Conservation (phyloP, 2,329 filamentous ascomycete genomes). For the Paraphoma sp. region DNA sequence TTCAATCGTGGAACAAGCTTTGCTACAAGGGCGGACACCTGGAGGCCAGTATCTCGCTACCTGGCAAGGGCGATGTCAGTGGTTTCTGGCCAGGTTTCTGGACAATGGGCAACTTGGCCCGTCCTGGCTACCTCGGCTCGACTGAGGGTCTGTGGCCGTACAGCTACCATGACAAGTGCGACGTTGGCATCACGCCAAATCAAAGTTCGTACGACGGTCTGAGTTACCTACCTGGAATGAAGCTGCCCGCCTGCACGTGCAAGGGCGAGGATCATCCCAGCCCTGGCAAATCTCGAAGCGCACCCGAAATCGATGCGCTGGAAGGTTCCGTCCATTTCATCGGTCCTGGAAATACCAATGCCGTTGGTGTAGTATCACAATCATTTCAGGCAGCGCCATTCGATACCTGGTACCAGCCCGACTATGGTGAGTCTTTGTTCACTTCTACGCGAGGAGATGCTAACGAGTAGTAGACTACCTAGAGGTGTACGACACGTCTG, state of each 20-base stretch:
- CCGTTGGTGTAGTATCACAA: conserved; percentile 69
- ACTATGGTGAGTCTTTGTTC: conserved; percentile 48
- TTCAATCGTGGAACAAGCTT: conserved; percentile 76
- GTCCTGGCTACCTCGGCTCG: conserved; percentile 72
- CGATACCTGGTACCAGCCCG: conserved; percentile 72
- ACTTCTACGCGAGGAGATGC: background rate
- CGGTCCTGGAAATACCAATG: conserved; percentile 56
- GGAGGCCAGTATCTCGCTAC: conserved; percentile 74
- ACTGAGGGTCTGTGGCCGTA: conserved; percentile 79
- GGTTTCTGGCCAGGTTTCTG: conserved; percentile 80
- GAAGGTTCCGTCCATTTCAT: conserved; percentile 69
- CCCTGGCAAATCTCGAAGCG: conserved; percentile 68
- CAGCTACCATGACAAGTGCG: conserved; percentile 72
- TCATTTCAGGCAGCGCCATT: conserved; percentile 73
- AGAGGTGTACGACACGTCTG: conserved; percentile 67
- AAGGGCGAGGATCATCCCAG: conserved; percentile 68
- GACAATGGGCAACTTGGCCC: conserved; percentile 76
- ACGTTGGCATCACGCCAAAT: conserved; percentile 74
- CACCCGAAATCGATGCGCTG: conserved; percentile 75
- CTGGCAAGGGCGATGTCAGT: conserved; percentile 68
- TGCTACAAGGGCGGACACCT: conserved; percentile 75
- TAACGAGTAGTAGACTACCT: conserved; percentile 59
- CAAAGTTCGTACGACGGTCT: conserved; percentile 72
- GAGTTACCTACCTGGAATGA: conserved; percentile 73
- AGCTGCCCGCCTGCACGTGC: conserved; percentile 72